Percentiles rank a stretch among this genome's conserved stretches.
phyloP scores from a whole-genome alignment of 75 land plant genomes.

The Isoetes taiwanensis region DNA sequence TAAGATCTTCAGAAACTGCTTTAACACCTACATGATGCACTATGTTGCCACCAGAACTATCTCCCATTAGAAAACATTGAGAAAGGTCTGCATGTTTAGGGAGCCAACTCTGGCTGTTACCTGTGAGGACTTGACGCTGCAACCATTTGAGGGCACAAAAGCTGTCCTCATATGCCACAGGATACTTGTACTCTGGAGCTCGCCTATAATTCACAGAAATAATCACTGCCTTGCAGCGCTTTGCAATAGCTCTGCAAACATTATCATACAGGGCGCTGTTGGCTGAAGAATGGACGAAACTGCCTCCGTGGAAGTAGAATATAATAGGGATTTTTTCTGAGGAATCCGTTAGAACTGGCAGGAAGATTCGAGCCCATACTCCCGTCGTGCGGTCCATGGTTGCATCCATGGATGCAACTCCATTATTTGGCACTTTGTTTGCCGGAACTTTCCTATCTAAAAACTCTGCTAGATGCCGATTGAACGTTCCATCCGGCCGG shows the following conservation, averaged over 20 bases:
- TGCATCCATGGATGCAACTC: constrained; percentile 54
- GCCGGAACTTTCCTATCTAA: constrained; percentile 65
- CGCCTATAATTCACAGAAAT: constrained; percentile 84
- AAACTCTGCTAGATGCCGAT: constrained; percentile 63
- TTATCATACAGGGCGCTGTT: constrained; percentile 63
- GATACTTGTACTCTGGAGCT: constrained; percentile 67
- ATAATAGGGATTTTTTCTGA: constrained; percentile 39
- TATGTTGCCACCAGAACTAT: constrained; percentile 53
- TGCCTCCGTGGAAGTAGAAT: constrained; percentile 85
- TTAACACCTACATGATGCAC: constrained; percentile 22
- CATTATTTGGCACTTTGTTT: constrained; percentile 44
- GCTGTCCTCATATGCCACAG: constrained; percentile 74
- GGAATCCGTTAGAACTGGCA: constrained; percentile 17
- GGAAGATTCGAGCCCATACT: constrained; percentile 56
- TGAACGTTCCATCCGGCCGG: constrained; percentile 83
- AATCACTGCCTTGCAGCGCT: constrained; percentile 46
- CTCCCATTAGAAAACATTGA: constrained; percentile 29
- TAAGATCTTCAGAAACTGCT: constrained; percentile 8
- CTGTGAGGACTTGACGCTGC: background rate
- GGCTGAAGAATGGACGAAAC: constrained; percentile 66
- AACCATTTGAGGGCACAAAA: constrained; percentile 59
- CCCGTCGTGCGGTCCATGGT: constrained; percentile 34
- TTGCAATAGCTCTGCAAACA: constrained; percentile 59
- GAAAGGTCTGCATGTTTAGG: constrained; percentile 27
- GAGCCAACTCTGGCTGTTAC: background rate